Evolutionary conservation across 768 basidiomycete species (phyloP), one percentile per base, ranked within the genome.

Genomic region (Saitozyma podzolica): DNA sequence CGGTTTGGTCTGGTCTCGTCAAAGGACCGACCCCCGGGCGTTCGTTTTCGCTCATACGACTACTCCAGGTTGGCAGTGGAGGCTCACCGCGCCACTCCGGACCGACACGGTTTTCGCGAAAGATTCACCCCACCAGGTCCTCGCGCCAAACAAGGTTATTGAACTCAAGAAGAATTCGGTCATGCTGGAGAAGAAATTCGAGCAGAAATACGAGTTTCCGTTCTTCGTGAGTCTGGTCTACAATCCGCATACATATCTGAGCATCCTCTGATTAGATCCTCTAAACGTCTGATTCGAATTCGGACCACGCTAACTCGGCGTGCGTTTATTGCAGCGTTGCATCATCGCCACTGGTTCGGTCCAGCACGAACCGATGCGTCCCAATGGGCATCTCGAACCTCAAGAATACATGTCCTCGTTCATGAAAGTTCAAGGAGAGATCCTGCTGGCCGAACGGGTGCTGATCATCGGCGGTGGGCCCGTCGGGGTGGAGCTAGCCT

Each of bases 381-480:
- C 76, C 19, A 49, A 40, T 16, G 52, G 59, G 43, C 62, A 57
- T 6, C 51, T 58, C 10, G 65, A 59, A n/a, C 40, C 50, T 11
- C 56, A 17, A 10, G 64, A 70, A n/a, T 65, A 55, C 48, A 58
- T 61, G 37, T 50, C 58, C 0, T 10, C 49, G 1, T 56, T 74
- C 9, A 45, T 19, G 9, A 74, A 78, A 16, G 82, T 82, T 58
- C 87, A 88, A 68, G 72, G 73, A 40, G 74, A 71, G 5, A 81
- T 89, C 53, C 78, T 83, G 58, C 76, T 72, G 2, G 83, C 86
- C 0, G 78, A 75, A 0, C 84, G 82, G 47, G 82, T 90, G 4
- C 82, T 89, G 7, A 83, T 89, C 13, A 84, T 89, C 2, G 89
- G 89, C 1, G 88, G 87, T 9, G 89, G 89, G 0, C 87, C 89